Evolutionary conservation across 352 stramenopile genomes (phyloP).

Genomic region (Phytophthora tentaculata): DNA sequence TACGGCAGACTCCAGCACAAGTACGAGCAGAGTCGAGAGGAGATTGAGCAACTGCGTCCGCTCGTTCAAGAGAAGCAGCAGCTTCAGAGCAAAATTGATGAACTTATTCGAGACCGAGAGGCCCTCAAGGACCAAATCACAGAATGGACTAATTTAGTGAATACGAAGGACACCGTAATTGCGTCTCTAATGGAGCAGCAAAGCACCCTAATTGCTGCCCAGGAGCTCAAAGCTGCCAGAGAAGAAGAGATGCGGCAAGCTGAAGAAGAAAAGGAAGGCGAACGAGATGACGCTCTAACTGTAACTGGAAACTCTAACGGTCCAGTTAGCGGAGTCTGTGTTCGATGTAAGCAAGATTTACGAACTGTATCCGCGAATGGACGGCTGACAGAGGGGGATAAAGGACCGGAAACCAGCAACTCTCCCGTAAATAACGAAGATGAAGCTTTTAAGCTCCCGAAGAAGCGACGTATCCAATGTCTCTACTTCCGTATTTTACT

Average conservation of each 20-base stretch:
- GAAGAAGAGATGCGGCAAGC: conserved; percentile 56
- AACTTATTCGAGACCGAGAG: conserved; percentile 37
- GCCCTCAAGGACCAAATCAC: conserved; percentile 49
- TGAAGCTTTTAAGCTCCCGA: conserved; percentile 21
- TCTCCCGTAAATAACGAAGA: conserved; percentile 6
- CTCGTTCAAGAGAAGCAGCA: conserved; percentile 59
- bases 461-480: conserved; percentile 76
- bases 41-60: conserved; percentile 66
- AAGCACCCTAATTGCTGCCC: conserved; percentile 67
- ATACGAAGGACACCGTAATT: conserved; percentile 70
- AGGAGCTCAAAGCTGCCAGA: conserved; percentile 61
- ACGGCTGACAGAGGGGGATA: conserved; percentile 23
- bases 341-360: conserved; percentile 68
- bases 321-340: conserved; percentile 43
- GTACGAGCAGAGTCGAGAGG: conserved; percentile 57
- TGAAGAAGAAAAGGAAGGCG: conserved; percentile 50
- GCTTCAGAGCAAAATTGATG: conserved; percentile 49
- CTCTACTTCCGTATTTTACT: conserved; percentile 92
- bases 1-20: conserved; percentile 80
- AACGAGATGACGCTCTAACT: conserved; percentile 36
- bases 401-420: conserved; percentile 1
- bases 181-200: conserved; percentile 77
- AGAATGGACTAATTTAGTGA: conserved; percentile 46
- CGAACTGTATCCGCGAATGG: conserved; percentile 42
- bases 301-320: neutral